Evolutionary conservation across 768 basidiomycete genomes (phyloP).

Genomic region (Russula sp.): DNA sequence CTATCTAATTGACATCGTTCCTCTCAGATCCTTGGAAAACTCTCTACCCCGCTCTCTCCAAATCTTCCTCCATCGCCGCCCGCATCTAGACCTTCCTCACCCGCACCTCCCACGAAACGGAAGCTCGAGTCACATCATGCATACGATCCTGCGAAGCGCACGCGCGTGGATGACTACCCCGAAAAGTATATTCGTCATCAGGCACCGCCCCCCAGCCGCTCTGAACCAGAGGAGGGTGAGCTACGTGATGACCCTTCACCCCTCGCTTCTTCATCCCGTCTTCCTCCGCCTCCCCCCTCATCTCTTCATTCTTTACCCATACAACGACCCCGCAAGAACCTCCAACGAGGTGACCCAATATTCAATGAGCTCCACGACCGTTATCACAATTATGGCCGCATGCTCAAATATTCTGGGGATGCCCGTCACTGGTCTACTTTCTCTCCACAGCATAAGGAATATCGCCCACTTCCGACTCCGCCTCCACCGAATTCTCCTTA

Average conservation of each 20-base stretch:
- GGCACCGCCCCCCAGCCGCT: constrained; percentile 26
- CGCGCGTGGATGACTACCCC: constrained; percentile 26
- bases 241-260: constrained; percentile 34
- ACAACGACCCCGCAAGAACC: constrained; percentile 58
- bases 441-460: constrained; percentile 55
- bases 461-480: constrained; percentile 53
- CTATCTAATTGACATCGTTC: constrained; percentile 18
- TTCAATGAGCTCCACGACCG: constrained; percentile 59
- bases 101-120: constrained; percentile 34
- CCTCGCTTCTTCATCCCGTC: constrained; percentile 15
- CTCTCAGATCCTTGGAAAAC: constrained; percentile 35
- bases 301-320: constrained; percentile 44
- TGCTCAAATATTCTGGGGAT: constrained; percentile 80
- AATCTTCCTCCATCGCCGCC: constrained; percentile 41
- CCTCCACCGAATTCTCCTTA: constrained; percentile 61
- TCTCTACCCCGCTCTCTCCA: constrained; percentile 36
- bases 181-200: constrained; percentile 27
- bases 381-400: constrained; percentile 61
- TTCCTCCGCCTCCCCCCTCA: constrained; percentile 23
- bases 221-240: constrained; percentile 44
- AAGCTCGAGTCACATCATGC: constrained; percentile 26
- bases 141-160: constrained; percentile 23
- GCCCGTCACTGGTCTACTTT: constrained; percentile 71
- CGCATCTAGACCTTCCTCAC: constrained; percentile 37
- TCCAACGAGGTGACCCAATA: constrained; percentile 35